A percentile compares a stretch with the other conserved stretches of the same genome.
These are phyloP conservation scores for Angomonas deanei DNA, from an alignment of 208 protist species.

Conservation along the genomic window DNA sequence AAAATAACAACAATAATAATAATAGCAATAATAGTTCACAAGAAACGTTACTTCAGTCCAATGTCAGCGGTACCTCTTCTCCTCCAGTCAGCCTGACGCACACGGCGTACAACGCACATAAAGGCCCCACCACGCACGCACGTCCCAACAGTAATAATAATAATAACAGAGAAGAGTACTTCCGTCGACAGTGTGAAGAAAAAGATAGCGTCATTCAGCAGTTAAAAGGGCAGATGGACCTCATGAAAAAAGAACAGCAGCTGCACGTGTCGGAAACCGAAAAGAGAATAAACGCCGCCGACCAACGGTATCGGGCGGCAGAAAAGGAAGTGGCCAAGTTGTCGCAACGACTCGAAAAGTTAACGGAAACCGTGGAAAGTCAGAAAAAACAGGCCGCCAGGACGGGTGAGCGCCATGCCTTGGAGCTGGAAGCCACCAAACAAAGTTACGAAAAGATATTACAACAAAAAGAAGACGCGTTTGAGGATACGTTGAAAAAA, in stretches of 20 bases:
- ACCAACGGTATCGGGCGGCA: not conserved
- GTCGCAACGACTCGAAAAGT: slow-evolving; percentile 37
- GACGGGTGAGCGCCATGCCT: slow-evolving; percentile 22
- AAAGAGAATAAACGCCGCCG: not conserved
- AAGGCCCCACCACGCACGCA: not conserved
- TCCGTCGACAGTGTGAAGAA: slow-evolving; percentile 1
- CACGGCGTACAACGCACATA: not conserved
- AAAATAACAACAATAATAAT: slow-evolving; percentile 2
- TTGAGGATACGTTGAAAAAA: slow-evolving; percentile 45
- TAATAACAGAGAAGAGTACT: not conserved
- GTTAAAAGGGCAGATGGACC: not conserved
- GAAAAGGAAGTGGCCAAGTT: slow-evolving; percentile 27
- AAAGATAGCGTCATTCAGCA: not conserved
- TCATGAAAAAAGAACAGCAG: too few relatives aligned
- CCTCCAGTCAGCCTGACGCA: not conserved
- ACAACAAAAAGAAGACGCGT: slow-evolving; percentile 32
- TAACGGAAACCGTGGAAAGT: slow-evolving; percentile 28
- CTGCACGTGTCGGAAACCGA: too few relatives aligned
- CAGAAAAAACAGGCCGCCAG: slow-evolving; percentile 38
- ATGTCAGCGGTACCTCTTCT: not conserved
- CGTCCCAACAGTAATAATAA: not conserved
- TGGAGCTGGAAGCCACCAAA: slow-evolving; percentile 41
- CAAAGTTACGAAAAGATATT: slow-evolving; percentile 37
- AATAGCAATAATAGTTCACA: not conserved
- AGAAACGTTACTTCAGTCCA: not conserved